Percentiles rank a stretch among this genome's conserved stretches.
Conservation (phyloP, 768 basidiomycete species). For the Hericium rajendrae region DNA sequence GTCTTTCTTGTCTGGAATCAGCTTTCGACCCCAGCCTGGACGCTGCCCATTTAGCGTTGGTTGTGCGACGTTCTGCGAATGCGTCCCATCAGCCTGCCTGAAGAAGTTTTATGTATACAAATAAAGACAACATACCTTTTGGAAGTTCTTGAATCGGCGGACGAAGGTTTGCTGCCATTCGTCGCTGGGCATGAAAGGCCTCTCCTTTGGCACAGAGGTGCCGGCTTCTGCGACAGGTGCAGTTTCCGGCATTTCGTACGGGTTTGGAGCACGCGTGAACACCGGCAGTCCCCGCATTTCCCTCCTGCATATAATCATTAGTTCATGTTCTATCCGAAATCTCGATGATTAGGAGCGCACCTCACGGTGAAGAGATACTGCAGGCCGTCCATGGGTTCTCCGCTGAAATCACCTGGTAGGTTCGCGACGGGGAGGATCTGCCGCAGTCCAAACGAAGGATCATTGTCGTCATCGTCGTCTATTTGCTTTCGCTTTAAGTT, state of each 20-base stretch:
- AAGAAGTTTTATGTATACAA: background rate
- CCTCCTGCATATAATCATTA: slow-evolving; percentile 35
- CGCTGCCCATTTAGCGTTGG: slow-evolving; percentile 41
- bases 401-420: slow-evolving; percentile 59
- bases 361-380: slow-evolving; percentile 78
- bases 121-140: slow-evolving; percentile 36
- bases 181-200: slow-evolving; percentile 43
- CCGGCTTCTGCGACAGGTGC: slow-evolving; percentile 11
- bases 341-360: slow-evolving; percentile 27
- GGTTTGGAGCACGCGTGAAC: slow-evolving; percentile 56
- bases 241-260: slow-evolving; percentile 36
- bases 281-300: slow-evolving; percentile 60
- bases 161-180: slow-evolving; percentile 58
- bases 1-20: slow-evolving; percentile 62
- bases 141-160: slow-evolving; percentile 53
- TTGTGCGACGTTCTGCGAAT: slow-evolving; percentile 54
- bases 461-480: slow-evolving; percentile 51
- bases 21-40: slow-evolving; percentile 20
- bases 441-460: slow-evolving; percentile 45
- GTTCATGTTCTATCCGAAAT: background rate
- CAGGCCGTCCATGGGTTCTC: slow-evolving; percentile 59
- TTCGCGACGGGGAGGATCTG: slow-evolving; percentile 78
- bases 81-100: background rate
- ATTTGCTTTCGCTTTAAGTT: slow-evolving; percentile 35
- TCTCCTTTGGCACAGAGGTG: slow-evolving; percentile 12